Percentiles rank a stretch among this genome's conserved stretches.
Evolutionary conservation across 2,329 filamentous ascomycete genomes (phyloP).

Genomic region (Pezicula radicicola): DNA sequence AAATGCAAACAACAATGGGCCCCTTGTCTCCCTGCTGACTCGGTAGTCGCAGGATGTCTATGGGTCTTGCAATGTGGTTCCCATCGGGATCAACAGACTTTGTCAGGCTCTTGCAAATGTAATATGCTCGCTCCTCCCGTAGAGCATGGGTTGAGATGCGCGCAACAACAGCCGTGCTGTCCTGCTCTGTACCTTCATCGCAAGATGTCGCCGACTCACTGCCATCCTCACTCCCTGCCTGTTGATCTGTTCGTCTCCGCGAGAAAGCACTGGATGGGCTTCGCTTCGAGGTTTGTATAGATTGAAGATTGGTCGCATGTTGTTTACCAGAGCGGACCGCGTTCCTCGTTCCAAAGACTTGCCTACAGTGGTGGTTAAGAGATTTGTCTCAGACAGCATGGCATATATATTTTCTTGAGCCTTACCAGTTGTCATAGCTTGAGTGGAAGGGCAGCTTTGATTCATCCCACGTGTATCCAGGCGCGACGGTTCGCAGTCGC

Average conservation of each 20-base stretch:
- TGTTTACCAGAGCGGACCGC: slow-evolving; percentile 6
- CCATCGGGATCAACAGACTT: slow-evolving; percentile 69
- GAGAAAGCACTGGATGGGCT: not conserved
- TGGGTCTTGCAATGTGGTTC: slow-evolving; percentile 73
- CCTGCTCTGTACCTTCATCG: slow-evolving; percentile 10
- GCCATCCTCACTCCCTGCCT: slow-evolving; percentile 16
- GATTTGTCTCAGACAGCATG: not conserved
- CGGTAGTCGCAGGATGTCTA: slow-evolving; percentile 74
- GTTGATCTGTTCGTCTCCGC: not conserved
- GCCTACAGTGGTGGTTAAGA: slow-evolving; percentile 39
- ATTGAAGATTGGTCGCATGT: slow-evolving; percentile 21
- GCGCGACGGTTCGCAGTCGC: slow-evolving; percentile 63
- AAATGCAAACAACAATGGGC: slow-evolving; percentile 75
- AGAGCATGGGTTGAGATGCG: slow-evolving; percentile 79
- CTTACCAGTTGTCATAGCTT: slow-evolving; percentile 85
- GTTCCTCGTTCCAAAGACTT: slow-evolving; percentile 58
- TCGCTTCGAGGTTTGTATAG: slow-evolving; percentile 25
- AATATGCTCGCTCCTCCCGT: slow-evolving; percentile 82
- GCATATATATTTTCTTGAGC: slow-evolving; percentile 5
- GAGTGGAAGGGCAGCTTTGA: slow-evolving; percentile 54
- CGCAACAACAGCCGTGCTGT: slow-evolving; percentile 60
- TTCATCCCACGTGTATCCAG: slow-evolving; percentile 76
- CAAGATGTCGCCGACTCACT: slow-evolving; percentile 18
- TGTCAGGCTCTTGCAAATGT: slow-evolving; percentile 73
- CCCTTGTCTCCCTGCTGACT: slow-evolving; percentile 66